phyloP scores from a whole-genome alignment of 2,329 filamentous ascomycete genomes.

The Chrysoporthe cubensis region DNA sequence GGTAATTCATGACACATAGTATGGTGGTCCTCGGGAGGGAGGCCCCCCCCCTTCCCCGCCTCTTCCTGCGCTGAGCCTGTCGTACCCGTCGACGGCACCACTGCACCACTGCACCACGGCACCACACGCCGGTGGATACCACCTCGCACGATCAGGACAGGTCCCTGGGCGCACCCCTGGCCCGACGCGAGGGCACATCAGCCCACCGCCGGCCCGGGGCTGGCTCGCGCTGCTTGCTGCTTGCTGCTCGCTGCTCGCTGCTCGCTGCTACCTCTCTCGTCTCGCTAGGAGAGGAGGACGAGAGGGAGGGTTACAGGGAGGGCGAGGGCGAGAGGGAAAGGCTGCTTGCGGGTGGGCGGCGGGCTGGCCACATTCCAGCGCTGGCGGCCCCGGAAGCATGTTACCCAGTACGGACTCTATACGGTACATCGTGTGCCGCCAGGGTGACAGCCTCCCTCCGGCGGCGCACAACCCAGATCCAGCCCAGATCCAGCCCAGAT shows the following conservation, averaged over 20 bases:
- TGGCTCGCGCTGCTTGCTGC: slow-evolving; percentile 27
- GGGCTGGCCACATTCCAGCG: no score
- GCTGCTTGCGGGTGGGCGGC: no score
- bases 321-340: no score
- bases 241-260: no score
- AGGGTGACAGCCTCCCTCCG: slow-evolving; percentile 22
- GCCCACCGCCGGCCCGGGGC: slow-evolving; percentile 26
- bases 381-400: no score
- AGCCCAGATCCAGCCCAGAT: background rate
- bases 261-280: background rate
- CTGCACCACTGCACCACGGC: background rate
- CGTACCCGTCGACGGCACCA: slow-evolving; percentile 3
- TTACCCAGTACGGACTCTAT: no score
- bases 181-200: slow-evolving; percentile 17
- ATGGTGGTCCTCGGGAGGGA: slow-evolving; percentile 10
- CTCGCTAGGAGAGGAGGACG: no score
- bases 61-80: slow-evolving; percentile 1
- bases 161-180: background rate
- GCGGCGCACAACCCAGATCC: no score
- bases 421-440: background rate
- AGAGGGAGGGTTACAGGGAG: no score
- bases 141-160: background rate
- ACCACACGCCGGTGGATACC: background rate
- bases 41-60: background rate
- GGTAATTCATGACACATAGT: slow-evolving; percentile 35